Evolutionary conservation across 345 rosid species (phyloP).

Genomic region (Geranium brycei): DNA sequence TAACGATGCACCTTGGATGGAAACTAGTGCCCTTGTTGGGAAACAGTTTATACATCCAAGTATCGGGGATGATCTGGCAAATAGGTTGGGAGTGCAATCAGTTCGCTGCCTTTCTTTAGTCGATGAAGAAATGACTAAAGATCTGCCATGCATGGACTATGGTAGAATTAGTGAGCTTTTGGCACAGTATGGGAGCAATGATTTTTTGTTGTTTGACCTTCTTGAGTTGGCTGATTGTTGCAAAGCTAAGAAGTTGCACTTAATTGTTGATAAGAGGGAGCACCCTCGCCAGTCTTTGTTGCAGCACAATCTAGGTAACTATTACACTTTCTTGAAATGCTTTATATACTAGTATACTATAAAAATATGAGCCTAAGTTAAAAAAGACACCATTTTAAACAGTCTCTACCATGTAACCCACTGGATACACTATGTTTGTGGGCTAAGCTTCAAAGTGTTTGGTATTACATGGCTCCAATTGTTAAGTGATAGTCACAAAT

Average conservation of each 20-base stretch:
- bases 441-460: not conserved
- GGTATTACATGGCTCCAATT: not conserved
- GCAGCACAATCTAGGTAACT: slow-evolving; percentile 78
- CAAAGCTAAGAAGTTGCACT: slow-evolving; percentile 61
- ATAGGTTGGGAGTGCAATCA: slow-evolving; percentile 73
- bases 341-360: not conserved
- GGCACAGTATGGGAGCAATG: slow-evolving; percentile 55
- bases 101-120: slow-evolving; percentile 71
- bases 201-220: slow-evolving; percentile 76
- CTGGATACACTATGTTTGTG: not conserved
- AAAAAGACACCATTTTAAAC: not conserved
- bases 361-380: not conserved
- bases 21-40: slow-evolving; percentile 41
- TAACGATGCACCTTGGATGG: slow-evolving; percentile 99
- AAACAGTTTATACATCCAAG: slow-evolving; percentile 72
- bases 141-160: slow-evolving; percentile 90
- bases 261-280: slow-evolving; percentile 79
- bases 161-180: slow-evolving; percentile 67
- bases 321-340: not conserved
- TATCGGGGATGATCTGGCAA: slow-evolving; percentile 75
- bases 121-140: slow-evolving; percentile 63
- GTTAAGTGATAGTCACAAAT: not conserved
- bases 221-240: slow-evolving; percentile 96
- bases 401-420: not conserved
- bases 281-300: slow-evolving; percentile 77